Evolutionary conservation across 2,329 filamentous ascomycete species (phyloP).

Genomic region (Botryotinia narcissicola): DNA sequence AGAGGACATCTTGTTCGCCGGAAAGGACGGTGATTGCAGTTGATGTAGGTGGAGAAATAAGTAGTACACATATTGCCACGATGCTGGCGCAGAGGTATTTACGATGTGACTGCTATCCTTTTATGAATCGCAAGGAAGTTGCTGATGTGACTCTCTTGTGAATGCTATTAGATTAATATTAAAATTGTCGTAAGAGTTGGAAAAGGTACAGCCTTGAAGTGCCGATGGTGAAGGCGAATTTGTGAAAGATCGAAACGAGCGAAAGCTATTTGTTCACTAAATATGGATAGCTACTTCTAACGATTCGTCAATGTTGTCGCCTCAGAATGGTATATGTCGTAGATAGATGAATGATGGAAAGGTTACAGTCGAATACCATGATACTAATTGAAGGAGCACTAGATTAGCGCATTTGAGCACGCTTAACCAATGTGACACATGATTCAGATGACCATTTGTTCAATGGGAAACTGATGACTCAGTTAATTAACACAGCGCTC

Average conservation of each 20-base stretch:
- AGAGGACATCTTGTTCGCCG: not conserved
- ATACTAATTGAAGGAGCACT: not conserved
- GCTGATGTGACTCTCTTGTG: not conserved
- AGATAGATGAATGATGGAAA: not conserved
- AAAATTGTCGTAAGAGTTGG: no score
- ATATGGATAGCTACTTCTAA: not conserved
- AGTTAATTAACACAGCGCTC: not conserved
- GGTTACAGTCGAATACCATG: no score
- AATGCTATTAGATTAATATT: not conserved
- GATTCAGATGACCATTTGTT: not conserved
- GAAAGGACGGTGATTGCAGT: conserved; percentile 12
- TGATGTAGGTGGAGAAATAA: conserved; percentile 8
- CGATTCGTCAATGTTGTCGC: not conserved
- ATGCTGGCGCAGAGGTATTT: not conserved
- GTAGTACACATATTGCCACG: conserved; percentile 12
- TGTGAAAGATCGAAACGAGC: not conserved
- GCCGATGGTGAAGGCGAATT: not conserved
- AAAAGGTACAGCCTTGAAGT: not conserved
- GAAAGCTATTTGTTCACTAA: not conserved
- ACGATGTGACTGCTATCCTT: not conserved
- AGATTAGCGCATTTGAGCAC: not conserved
- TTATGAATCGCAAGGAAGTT: not conserved
- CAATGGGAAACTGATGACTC: not conserved
- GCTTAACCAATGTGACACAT: not conserved
- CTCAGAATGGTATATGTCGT: not conserved